phyloP scores from a whole-genome alignment of 176 grass and related monocot species.

The Sorghum bicolor region Sorghum_bicolor_NCBIv3 NC_012873.2:52633001-52633500 shows the following conservation, averaged over 20 bases:
- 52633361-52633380: constrained; percentile 72
- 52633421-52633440: constrained; percentile 38
- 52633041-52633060: constrained; percentile 69
- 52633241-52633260: constrained; percentile 55
- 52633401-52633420: constrained; percentile 68
- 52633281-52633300: constrained; percentile 66
- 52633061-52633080: constrained; percentile 53
- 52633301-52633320: constrained; percentile 51
- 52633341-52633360: constrained; percentile 67
- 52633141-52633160: constrained; percentile 78
- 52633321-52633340: constrained; percentile 35
- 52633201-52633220: constrained; percentile 27
- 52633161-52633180: constrained; percentile 42
- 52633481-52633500: constrained; percentile 85
- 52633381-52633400: constrained; percentile 69
- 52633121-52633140: constrained; percentile 63
- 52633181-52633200: background rate
- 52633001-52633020: constrained; percentile 58
- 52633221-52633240: constrained; percentile 45
- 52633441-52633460: constrained; percentile 74
- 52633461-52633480: constrained; percentile 76
- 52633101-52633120: constrained; percentile 61
- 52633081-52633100: constrained; percentile 12
- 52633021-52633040: constrained; percentile 73
- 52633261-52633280: constrained; percentile 77